Conservation (phyloP, 2,329 filamentous ascomycete genomes). For the Ophiobolus disseminans region DNA sequence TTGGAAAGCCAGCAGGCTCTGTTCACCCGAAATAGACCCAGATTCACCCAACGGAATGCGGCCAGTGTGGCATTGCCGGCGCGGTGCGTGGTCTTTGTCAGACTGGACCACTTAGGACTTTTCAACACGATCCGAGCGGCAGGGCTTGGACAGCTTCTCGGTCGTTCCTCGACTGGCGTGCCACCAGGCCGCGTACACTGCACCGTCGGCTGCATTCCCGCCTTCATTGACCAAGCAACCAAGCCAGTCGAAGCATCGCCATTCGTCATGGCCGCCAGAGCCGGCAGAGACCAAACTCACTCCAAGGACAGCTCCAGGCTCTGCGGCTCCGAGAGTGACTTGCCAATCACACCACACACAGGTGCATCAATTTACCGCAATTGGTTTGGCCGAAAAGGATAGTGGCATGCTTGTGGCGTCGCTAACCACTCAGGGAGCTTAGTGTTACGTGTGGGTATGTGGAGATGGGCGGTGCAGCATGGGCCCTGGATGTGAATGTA, state of each 20-base stretch:
- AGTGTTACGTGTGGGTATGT: conserved; percentile 29
- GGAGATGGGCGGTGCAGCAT: conserved; percentile 30
- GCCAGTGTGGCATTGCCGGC: background rate
- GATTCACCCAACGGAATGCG: too few species aligned
- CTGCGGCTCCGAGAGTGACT: conserved; percentile 26
- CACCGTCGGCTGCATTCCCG: conserved; percentile 17
- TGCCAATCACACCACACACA: conserved; percentile 17
- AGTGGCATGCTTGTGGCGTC: conserved; percentile 29
- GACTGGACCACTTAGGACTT: conserved; percentile 6
- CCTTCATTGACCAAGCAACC: conserved; percentile 23
- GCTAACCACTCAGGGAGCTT: conserved; percentile 24
- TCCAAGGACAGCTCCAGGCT: conserved; percentile 18
- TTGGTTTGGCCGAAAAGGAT: conserved; percentile 11
- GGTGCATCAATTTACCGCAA: conserved; percentile 22
- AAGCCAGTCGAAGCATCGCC: conserved; percentile 18
- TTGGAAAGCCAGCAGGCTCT: conserved; percentile 6
- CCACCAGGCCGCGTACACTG: conserved; percentile 23
- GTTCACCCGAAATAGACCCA: conserved; percentile 13
- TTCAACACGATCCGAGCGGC: conserved; percentile 6
- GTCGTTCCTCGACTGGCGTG: conserved; percentile 8
- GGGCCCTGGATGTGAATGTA: conserved; percentile 16
- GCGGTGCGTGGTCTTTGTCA: conserved; percentile 2
- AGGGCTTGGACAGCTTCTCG: conserved; percentile 18
- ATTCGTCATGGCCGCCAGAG: conserved; percentile 27
- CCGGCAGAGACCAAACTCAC: conserved; percentile 16